Conservation (phyloP, 176 grass and related monocot species). For the Pharus latifolius region DNA sequence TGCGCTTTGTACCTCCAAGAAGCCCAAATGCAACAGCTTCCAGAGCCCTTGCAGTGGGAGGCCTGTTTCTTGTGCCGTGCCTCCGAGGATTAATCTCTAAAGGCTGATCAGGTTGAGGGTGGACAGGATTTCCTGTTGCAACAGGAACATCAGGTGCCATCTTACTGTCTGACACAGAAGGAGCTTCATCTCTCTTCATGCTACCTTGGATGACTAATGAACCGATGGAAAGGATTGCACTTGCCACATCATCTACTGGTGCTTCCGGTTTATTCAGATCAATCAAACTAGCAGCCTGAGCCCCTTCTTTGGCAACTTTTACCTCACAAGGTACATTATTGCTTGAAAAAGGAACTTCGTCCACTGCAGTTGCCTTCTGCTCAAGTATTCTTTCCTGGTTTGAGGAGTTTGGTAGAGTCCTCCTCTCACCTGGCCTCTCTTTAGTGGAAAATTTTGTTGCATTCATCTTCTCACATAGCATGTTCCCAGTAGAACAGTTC, state of each 20-base stretch:
- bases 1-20: constrained; percentile 48
- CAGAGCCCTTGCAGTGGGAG: constrained; percentile 43
- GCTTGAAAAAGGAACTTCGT: no score
- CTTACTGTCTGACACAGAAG: background rate
- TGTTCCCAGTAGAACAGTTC: background rate
- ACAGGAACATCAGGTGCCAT: background rate
- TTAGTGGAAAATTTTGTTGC: background rate
- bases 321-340: background rate
- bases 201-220: background rate
- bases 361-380: background rate
- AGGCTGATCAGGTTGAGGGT: constrained; percentile 1
- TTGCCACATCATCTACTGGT: background rate
- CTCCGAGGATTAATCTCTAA: constrained; percentile 9
- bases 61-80: constrained; percentile 47
- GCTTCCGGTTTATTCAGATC: constrained; percentile 22
- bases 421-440: background rate
- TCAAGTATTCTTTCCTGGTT: background rate
- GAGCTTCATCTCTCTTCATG: background rate
- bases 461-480: constrained; percentile 2
- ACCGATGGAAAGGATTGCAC: background rate
- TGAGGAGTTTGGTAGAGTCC: constrained; percentile 14
- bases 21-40: constrained; percentile 56
- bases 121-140: background rate
- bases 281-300: background rate
- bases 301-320: background rate